phyloP scores from a whole-genome alignment of 371 early-diverging fungal species.

The Synchytrium microbalum region DNA sequence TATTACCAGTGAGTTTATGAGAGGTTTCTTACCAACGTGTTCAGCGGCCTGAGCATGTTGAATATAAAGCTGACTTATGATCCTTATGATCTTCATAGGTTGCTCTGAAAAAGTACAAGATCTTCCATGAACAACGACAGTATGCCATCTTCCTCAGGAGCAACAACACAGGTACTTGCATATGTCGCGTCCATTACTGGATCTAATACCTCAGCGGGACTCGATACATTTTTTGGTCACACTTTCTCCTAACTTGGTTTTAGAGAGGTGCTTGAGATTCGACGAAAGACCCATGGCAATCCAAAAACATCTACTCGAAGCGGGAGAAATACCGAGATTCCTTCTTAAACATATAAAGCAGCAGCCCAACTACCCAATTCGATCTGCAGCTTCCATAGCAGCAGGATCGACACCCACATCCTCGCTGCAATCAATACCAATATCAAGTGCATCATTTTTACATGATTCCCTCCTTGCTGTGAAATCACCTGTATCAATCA shows the following conservation, averaged over 20 bases:
- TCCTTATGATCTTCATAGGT: too few species aligned
- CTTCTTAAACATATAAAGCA: slow-evolving; percentile 64
- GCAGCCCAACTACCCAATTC: background rate
- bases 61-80: too few species aligned
- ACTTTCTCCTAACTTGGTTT: background rate
- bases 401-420: background rate
- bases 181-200: slow-evolving; percentile 9
- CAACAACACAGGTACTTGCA: slow-evolving; percentile 21
- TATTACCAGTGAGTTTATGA: slow-evolving; percentile 59
- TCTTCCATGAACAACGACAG: slow-evolving; percentile 77
- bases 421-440: background rate
- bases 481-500: background rate
- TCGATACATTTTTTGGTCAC: slow-evolving; percentile 3
- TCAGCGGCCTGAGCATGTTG: too few species aligned
- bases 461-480: background rate
- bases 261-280: slow-evolving; percentile 67
- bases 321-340: slow-evolving; percentile 66
- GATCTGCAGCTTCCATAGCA: background rate
- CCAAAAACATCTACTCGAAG: slow-evolving; percentile 70
- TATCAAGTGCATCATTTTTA: background rate
- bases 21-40: too few species aligned
- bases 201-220: too few species aligned
- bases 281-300: slow-evolving; percentile 77
- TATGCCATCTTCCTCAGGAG: slow-evolving; percentile 66
- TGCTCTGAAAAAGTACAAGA: slow-evolving; percentile 85